Percentiles rank a stretch among this genome's conserved stretches.
Evolutionary conservation across 2,329 filamentous ascomycete genomes (phyloP).

Genomic region (Colletotrichum costaricense): DNA sequence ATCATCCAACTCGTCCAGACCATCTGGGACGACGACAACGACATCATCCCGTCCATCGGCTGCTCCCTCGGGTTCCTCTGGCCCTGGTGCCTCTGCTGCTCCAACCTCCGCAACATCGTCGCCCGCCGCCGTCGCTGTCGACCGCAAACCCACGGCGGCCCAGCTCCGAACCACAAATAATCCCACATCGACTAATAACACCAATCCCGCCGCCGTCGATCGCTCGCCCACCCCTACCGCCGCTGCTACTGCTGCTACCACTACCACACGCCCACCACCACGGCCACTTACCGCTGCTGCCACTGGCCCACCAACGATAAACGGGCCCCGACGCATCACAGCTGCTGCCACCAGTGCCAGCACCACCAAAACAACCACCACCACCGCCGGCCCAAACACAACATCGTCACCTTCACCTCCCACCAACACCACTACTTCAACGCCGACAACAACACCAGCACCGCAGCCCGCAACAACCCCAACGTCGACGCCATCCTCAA

Average conservation of each 20-base stretch:
- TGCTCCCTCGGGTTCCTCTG: slow-evolving; percentile 37
- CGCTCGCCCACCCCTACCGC: background rate
- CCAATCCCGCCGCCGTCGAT: slow-evolving; percentile 5
- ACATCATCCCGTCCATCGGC: background rate
- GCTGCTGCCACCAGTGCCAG: background rate
- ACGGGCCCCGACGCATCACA: slow-evolving; percentile 33
- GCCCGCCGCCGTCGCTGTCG: background rate
- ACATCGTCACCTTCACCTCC: slow-evolving; percentile 14
- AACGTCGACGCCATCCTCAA: slow-evolving; percentile 24
- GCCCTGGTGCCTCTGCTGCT: slow-evolving; percentile 47
- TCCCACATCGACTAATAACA: slow-evolving; percentile 14
- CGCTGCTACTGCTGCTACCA: background rate
- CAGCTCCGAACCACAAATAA: slow-evolving; percentile 30
- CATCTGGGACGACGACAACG: slow-evolving; percentile 5
- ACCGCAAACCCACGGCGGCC: slow-evolving; percentile 22
- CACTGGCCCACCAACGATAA: slow-evolving; percentile 33
- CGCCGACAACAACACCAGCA: slow-evolving; percentile 25
- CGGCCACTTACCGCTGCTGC: slow-evolving; percentile 4
- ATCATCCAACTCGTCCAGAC: background rate
- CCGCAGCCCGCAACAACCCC: slow-evolving; percentile 12
- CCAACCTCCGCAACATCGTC: slow-evolving; percentile 36
- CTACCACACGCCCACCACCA: background rate
- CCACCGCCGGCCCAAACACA: slow-evolving; percentile 14
- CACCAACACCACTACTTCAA: background rate
- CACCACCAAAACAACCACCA: slow-evolving; percentile 10